Conservation (phyloP, 768 basidiomycete species). For the Suillus americanus region DNA sequence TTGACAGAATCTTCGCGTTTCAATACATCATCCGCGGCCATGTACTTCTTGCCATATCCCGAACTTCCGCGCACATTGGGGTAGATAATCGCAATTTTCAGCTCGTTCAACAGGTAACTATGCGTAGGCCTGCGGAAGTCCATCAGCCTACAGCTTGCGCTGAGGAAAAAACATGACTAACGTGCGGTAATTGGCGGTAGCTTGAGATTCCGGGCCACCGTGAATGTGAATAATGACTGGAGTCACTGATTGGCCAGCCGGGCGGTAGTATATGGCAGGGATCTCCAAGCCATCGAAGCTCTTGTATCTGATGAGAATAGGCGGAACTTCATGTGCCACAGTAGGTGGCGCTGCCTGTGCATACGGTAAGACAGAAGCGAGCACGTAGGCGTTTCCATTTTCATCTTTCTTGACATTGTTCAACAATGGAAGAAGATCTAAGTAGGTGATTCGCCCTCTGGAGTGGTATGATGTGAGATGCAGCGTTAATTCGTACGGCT, state of each 20-base stretch:
- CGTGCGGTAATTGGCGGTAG: slow-evolving; percentile 34
- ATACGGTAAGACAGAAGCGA: slow-evolving; percentile 29
- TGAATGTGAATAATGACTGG: slow-evolving; percentile 40
- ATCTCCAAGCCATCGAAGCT: slow-evolving; percentile 43
- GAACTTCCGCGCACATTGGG: slow-evolving; percentile 44
- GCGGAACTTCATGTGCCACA: slow-evolving; percentile 25
- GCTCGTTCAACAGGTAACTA: slow-evolving; percentile 42
- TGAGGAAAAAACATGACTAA: slow-evolving; percentile 15
- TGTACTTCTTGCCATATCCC: slow-evolving; percentile 41
- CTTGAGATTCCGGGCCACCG: slow-evolving; percentile 39
- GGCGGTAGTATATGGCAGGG: slow-evolving; percentile 44
- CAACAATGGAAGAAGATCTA: slow-evolving; percentile 31
- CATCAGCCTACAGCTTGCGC: background rate
- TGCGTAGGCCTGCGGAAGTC: slow-evolving; percentile 29
- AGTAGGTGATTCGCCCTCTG: slow-evolving; percentile 19
- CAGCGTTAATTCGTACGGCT: slow-evolving; percentile 33
- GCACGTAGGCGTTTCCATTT: slow-evolving; percentile 26
- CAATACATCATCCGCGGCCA: slow-evolving; percentile 39
- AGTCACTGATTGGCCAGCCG: slow-evolving; percentile 25
- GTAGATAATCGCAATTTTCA: slow-evolving; percentile 40
- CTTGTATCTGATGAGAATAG: slow-evolving; percentile 36
- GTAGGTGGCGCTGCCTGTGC: slow-evolving; percentile 34
- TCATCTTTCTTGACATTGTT: slow-evolving; percentile 19
- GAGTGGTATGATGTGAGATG: slow-evolving; percentile 32
- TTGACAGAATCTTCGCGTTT: slow-evolving; percentile 45